Conservation (phyloP, 805 yeast species). For the Candida mattraensis region DNA sequence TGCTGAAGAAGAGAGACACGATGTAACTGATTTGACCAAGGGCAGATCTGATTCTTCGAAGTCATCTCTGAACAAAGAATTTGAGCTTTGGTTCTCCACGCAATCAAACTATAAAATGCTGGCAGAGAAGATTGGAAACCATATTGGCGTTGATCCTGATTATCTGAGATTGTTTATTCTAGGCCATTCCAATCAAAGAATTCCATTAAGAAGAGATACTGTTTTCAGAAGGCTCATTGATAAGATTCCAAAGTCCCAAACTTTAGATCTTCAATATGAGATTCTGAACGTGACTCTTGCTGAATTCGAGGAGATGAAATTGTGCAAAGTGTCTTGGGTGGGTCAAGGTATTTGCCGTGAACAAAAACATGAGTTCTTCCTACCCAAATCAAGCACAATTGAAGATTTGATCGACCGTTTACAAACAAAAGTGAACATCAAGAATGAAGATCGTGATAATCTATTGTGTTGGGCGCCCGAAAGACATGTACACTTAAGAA, state of each 20-base stretch:
- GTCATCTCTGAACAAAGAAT: constrained; percentile 22
- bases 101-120: constrained; percentile 58
- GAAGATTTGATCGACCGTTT: constrained; percentile 55
- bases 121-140: constrained; percentile 57
- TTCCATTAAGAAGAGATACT: constrained; percentile 45
- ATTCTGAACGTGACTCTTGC: constrained; percentile 68
- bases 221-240: constrained; percentile 36
- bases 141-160: constrained; percentile 54
- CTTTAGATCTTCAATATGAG: constrained; percentile 64
- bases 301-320: constrained; percentile 75
- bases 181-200: constrained; percentile 54
- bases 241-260: constrained; percentile 45
- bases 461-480: constrained; percentile 59
- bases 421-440: constrained; percentile 52
- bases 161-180: constrained; percentile 67
- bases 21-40: constrained; percentile 13
- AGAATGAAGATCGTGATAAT: constrained; percentile 44
- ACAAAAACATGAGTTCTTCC: constrained; percentile 64
- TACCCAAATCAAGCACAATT: constrained; percentile 63
- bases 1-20: constrained; percentile 35
- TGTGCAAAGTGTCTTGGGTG: constrained; percentile 69
- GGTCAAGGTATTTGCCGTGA: constrained; percentile 69
- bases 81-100: constrained; percentile 71
- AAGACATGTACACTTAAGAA: constrained; percentile 26
- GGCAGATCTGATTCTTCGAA: constrained; percentile 14